Conservation (phyloP, 345 rosid species). For the Psidium guajava region DNA sequence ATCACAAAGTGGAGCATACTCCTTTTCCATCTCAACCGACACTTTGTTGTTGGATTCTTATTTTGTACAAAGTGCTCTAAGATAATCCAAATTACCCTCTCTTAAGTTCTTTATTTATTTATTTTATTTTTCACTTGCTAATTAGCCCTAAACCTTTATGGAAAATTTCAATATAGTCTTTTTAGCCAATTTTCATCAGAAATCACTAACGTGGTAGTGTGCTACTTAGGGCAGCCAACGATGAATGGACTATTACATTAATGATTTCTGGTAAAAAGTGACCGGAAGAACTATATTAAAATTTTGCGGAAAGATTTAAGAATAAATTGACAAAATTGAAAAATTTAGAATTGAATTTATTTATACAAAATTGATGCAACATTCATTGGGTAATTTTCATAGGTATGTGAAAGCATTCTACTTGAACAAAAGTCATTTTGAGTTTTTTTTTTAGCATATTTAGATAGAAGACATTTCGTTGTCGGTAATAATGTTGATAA, state of each 20-base stretch:
- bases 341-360: not conserved
- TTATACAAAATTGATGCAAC: too few species aligned
- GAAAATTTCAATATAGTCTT: not conserved
- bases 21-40: not conserved
- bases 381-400: not conserved
- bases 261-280: not conserved
- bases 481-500: not conserved
- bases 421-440: too few species aligned
- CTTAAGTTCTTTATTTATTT: not conserved
- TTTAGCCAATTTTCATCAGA: accelerated
- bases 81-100: not conserved
- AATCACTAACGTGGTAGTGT: accelerated
- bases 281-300: accelerated
- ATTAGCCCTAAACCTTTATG: not conserved
- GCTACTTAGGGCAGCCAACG: accelerated
- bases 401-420: not conserved
- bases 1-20: not conserved
- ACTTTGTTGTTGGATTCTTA: not conserved
- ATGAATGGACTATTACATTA: accelerated
- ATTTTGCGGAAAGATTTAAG: not conserved
- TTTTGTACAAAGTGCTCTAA: not conserved
- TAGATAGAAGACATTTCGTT: not conserved
- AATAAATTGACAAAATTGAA: not conserved
- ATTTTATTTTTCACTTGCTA: not conserved
- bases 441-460: not conserved